Percentiles rank a stretch among this genome's conserved stretches.
phyloP scores from a whole-genome alignment of 1,284 basidiomycete species.

The Irpex sp. region DNA sequence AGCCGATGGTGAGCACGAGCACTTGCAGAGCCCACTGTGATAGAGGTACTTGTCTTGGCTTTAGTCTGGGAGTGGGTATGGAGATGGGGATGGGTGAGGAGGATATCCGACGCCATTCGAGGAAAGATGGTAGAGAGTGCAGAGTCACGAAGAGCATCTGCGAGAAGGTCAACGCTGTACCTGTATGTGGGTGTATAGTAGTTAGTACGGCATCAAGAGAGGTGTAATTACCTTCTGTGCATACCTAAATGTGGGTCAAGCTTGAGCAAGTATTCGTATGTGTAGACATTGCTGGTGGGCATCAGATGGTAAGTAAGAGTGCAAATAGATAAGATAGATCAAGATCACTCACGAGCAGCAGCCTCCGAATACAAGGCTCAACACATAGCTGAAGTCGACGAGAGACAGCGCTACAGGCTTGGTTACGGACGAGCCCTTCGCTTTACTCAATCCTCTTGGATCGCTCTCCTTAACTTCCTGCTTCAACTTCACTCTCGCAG shows the following conservation, averaged over 20 bases:
- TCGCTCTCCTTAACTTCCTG: neutral
- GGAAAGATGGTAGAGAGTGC: conserved; percentile 40
- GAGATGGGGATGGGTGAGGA: conserved; percentile 11
- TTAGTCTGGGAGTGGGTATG: conserved; percentile 44
- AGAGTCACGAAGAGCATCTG: conserved; percentile 79
- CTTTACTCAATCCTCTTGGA: too few species aligned
- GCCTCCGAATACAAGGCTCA: conserved; percentile 72
- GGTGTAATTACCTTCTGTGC: conserved; percentile 16
- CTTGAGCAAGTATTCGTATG: conserved; percentile 68
- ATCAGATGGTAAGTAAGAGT: too few species aligned
- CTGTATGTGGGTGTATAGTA: conserved; percentile 31
- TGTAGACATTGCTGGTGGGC: conserved; percentile 58
- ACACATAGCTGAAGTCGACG: conserved; percentile 46
- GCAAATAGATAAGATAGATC: neutral
- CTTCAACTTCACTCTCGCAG: neutral
- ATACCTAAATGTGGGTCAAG: conserved; percentile 67
- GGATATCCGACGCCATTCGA: too few species aligned
- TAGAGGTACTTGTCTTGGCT: conserved; percentile 70
- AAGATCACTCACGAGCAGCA: conserved; percentile 67
- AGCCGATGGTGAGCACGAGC: conserved; percentile 64
- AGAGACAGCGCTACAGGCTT: conserved; percentile 28
- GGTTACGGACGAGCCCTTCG: neutral
- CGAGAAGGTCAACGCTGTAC: conserved; percentile 81
- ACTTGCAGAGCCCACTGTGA: conserved; percentile 77
- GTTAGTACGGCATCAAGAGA: conserved; percentile 1